Percentiles rank a stretch among this genome's conserved stretches.
Evolutionary conservation across 164 flowering plant species (phyloP).

Genomic region (Magnolia officinalis): DNA sequence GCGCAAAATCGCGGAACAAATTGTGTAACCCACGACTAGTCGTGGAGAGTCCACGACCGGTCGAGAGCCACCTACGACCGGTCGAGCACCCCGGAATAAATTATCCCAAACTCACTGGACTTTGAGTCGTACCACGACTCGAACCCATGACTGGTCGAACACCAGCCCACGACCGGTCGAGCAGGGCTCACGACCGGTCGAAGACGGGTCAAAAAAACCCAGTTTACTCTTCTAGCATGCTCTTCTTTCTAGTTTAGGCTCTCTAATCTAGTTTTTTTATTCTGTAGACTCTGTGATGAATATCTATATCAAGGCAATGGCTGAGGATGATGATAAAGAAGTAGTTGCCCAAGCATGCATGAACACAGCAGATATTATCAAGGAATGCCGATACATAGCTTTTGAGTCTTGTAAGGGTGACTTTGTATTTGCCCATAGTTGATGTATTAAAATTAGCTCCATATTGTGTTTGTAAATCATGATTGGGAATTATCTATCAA

Average conservation of each 20-base stretch:
- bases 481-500: neutral
- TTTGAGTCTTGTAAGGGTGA: slow-evolving; percentile 67
- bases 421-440: neutral
- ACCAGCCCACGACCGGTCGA: too few relatives aligned
- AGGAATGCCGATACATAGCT: slow-evolving; percentile 66
- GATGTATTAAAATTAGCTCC: neutral
- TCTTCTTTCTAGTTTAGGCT: neutral
- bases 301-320: slow-evolving; percentile 76
- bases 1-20: too few relatives aligned
- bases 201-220: too few relatives aligned
- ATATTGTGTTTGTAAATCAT: neutral
- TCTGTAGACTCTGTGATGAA: slow-evolving; percentile 67
- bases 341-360: slow-evolving; percentile 96
- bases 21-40: too few relatives aligned
- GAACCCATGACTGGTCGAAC: too few relatives aligned
- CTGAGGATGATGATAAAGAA: slow-evolving; percentile 96
- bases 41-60: too few relatives aligned
- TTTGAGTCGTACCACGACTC: too few relatives aligned
- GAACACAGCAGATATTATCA: slow-evolving; percentile 64
- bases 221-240: neutral
- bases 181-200: too few relatives aligned
- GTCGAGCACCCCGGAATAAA: too few relatives aligned
- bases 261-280: slow-evolving; percentile 12
- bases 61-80: too few relatives aligned
- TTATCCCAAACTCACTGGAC: too few relatives aligned